Evolutionary conservation across 768 basidiomycete species (phyloP), one percentile per base, ranked within the genome.

Genomic region (Suillus paluster): DNA sequence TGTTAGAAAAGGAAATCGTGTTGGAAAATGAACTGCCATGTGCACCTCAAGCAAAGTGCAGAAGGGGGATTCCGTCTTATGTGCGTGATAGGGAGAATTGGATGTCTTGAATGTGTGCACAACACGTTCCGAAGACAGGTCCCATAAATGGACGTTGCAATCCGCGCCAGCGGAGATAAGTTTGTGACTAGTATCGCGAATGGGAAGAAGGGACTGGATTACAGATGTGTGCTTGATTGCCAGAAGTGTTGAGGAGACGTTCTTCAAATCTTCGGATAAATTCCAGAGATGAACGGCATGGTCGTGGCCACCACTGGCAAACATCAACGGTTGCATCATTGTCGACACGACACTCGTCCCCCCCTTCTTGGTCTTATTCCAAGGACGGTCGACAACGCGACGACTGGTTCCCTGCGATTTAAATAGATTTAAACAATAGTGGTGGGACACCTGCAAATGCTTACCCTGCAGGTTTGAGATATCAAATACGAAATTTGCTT

Each of bases 221-320:
- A 69, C 58, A 5, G 82, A 79, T 27, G 66, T 72, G 64, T 84
- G 84, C 59, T 72, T 80, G 62, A 84, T 79, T 23, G 71, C 65
- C 34, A 83, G 64, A 36, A 71, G 68, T 7, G 64, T 64, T 0
- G 74, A 66, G 2, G 74, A 69, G 27, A 77, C 74, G 34, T 72
- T 62, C 27, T 75, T 69, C 42, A 76, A 56, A 63, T 77, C 76
- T 5, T 70, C 67, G 7, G 75, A 65, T 34, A 83, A 58, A 17
- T 76, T 71, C 84, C 84, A 84, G 7, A 84, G 67, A 60, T 83
- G 82, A 19, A 85, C 75, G 41, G 65, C 58, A 58, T 83, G 83
- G 67, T 84, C 82, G 52, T 81, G 77, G 6, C 83, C 83, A 27
- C 83, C 84, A 10, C 76, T 84, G 4, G 75, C 82, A 68, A 85